Conservation (phyloP, 2,329 filamentous ascomycete species). For the Didymella glomerata region DNA sequence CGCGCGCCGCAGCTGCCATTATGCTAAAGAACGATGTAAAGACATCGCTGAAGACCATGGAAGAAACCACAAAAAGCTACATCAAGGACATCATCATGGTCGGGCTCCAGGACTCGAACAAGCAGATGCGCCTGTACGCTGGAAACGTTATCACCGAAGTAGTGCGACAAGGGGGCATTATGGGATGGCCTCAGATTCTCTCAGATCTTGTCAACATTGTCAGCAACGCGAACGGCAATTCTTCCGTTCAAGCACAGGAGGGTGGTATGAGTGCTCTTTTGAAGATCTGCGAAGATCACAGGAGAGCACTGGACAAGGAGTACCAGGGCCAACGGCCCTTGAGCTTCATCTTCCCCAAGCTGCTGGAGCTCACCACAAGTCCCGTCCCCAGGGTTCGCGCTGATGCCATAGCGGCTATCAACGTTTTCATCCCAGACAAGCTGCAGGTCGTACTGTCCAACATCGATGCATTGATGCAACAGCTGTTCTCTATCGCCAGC, state of each 20-base stretch:
- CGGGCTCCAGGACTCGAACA: slow-evolving; percentile 80
- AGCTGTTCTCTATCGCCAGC: slow-evolving; percentile 80
- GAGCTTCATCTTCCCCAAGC: slow-evolving; percentile 86
- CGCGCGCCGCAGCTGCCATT: slow-evolving; percentile 86
- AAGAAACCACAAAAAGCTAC: slow-evolving; percentile 75
- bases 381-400: slow-evolving; percentile 78
- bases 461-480: slow-evolving; percentile 81
- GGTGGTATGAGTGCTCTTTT: slow-evolving; percentile 90
- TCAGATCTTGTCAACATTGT: slow-evolving; percentile 82
- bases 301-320: slow-evolving; percentile 82
- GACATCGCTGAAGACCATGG: slow-evolving; percentile 76
- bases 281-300: slow-evolving; percentile 98
- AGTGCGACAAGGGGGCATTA: slow-evolving; percentile 81
- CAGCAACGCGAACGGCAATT: slow-evolving; percentile 73
- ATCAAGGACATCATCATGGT: slow-evolving; percentile 81
- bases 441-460: slow-evolving; percentile 82
- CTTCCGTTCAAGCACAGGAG: slow-evolving; percentile 79
- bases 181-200: slow-evolving; percentile 90
- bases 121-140: slow-evolving; percentile 85
- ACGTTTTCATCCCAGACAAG: slow-evolving; percentile 87
- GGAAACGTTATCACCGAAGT: slow-evolving; percentile 95
- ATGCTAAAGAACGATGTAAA: slow-evolving; percentile 96
- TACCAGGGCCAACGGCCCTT: slow-evolving; percentile 89
- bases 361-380: slow-evolving; percentile 85
- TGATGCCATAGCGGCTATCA: slow-evolving; percentile 83